phyloP scores from a whole-genome alignment of 2,329 filamentous ascomycete genomes.

The Ploettnerulaceae sp. region DNA sequence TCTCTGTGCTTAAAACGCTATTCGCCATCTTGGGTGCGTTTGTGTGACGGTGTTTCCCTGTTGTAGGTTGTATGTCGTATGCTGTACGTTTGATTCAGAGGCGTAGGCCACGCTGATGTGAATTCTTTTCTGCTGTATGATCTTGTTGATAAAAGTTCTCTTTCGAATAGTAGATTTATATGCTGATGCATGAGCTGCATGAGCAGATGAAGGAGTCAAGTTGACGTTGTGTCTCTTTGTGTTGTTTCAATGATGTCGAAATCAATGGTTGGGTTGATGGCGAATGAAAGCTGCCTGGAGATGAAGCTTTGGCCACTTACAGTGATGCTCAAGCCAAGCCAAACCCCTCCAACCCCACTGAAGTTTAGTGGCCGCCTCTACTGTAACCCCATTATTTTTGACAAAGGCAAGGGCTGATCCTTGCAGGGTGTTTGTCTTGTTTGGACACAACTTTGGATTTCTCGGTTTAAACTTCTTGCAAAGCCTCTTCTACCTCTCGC shows the following conservation, averaged over 20 bases:
- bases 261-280: constrained; percentile 16
- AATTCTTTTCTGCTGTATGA: too few relatives aligned
- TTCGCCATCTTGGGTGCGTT: constrained; percentile 23
- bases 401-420: too few relatives aligned
- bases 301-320: neutral
- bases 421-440: constrained; percentile 1
- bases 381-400: too few relatives aligned
- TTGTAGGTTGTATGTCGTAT: neutral
- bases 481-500: neutral
- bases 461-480: neutral
- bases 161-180: neutral
- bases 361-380: too few relatives aligned
- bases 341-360: neutral
- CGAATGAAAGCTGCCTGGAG: constrained; percentile 17
- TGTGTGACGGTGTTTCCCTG: neutral
- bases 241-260: neutral
- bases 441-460: constrained; percentile 3
- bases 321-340: neutral
- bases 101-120: too few relatives aligned
- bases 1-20: constrained; percentile 40
- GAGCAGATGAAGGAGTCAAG: neutral
- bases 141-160: too few relatives aligned
- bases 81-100: too few relatives aligned
- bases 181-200: neutral
- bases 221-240: too few relatives aligned